Evolutionary conservation across 345 rosid species (phyloP).

Genomic region (Kernera saxatilis): DNA sequence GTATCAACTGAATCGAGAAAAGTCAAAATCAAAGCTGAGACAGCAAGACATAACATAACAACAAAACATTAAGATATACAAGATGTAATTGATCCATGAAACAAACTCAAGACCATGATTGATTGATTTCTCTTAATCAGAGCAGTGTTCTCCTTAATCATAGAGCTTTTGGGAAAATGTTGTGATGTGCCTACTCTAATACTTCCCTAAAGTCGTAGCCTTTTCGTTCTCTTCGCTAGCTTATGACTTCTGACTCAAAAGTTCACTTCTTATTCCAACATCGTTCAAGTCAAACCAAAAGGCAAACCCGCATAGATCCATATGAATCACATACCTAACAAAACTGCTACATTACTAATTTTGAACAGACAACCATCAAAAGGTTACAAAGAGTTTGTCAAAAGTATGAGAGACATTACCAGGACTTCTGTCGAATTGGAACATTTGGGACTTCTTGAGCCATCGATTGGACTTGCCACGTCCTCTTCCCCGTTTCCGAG

Average conservation of each 20-base stretch:
- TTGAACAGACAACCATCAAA: background rate
- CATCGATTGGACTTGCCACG: constrained; percentile 41
- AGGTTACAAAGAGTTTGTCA: background rate
- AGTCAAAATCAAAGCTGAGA: constrained; percentile 1
- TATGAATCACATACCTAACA: background rate
- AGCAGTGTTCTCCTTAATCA: background rate
- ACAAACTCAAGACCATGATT: background rate
- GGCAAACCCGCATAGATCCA: background rate
- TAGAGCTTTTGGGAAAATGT: background rate
- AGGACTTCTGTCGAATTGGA: constrained; percentile 51
- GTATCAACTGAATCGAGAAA: constrained; percentile 14
- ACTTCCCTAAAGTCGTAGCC: background rate
- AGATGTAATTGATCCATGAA: background rate
- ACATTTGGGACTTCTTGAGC: constrained; percentile 54
- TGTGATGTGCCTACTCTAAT: background rate
- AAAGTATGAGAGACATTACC: constrained; percentile 31
- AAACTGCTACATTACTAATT: background rate
- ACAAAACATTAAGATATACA: background rate
- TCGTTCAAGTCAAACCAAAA: background rate
- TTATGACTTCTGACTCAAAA: constrained; percentile 11
- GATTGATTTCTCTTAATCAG: background rate
- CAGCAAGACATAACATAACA: background rate
- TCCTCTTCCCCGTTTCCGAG: constrained; percentile 65
- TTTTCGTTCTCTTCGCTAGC: background rate
- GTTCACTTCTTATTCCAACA: background rate